A percentile compares a stretch with the other conserved stretches of the same genome.
phyloP scores from a whole-genome alignment of 225 moss, liverwort and hornwort species.

The Neckera pumila region DNA sequence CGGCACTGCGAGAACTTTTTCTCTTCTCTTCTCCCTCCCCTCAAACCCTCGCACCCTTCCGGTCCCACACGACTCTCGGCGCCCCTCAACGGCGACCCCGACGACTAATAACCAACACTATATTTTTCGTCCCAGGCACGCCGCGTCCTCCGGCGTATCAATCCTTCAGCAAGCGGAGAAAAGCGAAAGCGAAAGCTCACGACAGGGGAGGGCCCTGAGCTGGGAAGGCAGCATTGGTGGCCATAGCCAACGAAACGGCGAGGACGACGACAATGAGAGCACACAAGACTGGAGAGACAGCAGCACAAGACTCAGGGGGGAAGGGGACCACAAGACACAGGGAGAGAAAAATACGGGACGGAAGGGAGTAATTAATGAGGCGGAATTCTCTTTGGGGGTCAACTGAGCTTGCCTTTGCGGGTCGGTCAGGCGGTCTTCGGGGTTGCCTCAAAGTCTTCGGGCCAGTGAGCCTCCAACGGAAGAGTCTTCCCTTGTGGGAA shows the following conservation, averaged over 20 bases:
- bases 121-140: neutral
- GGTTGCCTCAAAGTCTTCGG: neutral
- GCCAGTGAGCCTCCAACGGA: neutral
- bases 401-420: neutral
- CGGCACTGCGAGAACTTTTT: neutral
- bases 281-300: neutral
- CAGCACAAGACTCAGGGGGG: neutral
- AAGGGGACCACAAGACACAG: neutral
- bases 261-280: neutral
- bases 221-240: neutral
- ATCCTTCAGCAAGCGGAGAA: neutral
- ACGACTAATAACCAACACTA: neutral
- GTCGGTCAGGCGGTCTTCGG: neutral
- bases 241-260: neutral
- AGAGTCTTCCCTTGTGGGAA: neutral
- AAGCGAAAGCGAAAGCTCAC: neutral
- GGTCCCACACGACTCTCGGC: neutral
- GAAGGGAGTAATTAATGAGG: neutral
- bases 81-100: slow-evolving; percentile 6
- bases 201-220: neutral
- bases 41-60: slow-evolving; percentile 17
- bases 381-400: neutral
- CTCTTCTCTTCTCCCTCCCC: neutral
- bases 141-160: neutral
- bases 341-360: neutral